Base-by-base conservation (phyloP, 345 rosid species). In the Hibiscus syriacus region DNA sequence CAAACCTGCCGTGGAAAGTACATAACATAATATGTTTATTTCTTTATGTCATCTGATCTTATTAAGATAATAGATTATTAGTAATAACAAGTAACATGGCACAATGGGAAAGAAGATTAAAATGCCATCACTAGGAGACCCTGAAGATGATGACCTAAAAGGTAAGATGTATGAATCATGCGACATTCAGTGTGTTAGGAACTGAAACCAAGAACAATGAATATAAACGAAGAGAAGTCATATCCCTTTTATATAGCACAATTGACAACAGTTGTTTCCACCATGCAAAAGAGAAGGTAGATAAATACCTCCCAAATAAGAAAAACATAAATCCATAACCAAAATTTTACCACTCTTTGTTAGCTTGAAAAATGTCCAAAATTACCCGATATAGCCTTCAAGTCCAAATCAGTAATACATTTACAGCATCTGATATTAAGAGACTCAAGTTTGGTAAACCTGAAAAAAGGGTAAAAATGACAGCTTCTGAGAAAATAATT, bases 351-450 rank as follows among this genome's bases (percentile, higher is more conserved):
- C 16, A 20, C n/a, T 12, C 49, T 61, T 3, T 36, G 22, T 38
- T 61, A 61, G 49, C 66, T 23, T 2, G 39, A 61, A 38, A 10
- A 38, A 13, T 2, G 32, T 22, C 53, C 14, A 34, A 46, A 57
- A 58, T 43, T 75, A 84, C 92, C 87, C 32, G 89, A 80, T 39
- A 86, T 80, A 72, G 77, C 77, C 79, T 70, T 78, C 73, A 87
- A 46, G 76, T 87, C 89, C 22, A 39, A 77, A 79, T 84, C 92
- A 16, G 73, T 81, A 10, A 83, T 64, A 57, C 81, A 78, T 41
- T 87, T 81, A 71, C 89, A 87, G 73, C 87, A 84, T 52, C 77
- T 82, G 63, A 84, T 66, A 69, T 77, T 81, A 58, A 82, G 86
- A 45, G 86, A 81, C 73, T 87, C 84, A 41, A 87, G 74, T 73